Conservation (phyloP, 306 rosid species). For the Mimosa pudica region DNA sequence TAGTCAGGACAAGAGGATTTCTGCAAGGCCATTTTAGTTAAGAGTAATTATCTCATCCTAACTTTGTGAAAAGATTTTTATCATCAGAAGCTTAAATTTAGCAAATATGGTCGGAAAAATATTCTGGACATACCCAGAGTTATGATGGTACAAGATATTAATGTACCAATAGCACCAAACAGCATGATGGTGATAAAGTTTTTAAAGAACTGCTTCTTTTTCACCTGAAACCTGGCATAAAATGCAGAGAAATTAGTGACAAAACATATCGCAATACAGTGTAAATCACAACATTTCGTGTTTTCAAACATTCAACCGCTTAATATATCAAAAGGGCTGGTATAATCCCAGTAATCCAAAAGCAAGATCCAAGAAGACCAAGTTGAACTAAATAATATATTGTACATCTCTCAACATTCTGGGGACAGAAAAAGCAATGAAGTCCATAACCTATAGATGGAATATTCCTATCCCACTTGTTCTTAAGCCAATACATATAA, state of each 20-base stretch:
- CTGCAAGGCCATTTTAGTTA: not conserved
- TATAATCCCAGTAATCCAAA: constrained; percentile 2
- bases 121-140: constrained; percentile 59
- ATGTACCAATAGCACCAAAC: constrained; percentile 94
- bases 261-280: not conserved
- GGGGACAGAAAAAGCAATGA: constrained; percentile 9
- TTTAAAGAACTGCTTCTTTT: constrained; percentile 93
- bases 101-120: not conserved
- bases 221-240: constrained; percentile 89
- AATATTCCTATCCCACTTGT: constrained; percentile 15
- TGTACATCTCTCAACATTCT: not conserved
- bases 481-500: not conserved
- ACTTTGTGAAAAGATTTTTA: not conserved
- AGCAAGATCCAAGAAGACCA: constrained; percentile 11
- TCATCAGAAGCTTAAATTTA: not conserved
- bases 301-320: not conserved
- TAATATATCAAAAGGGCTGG: constrained; percentile 7
- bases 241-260: constrained; percentile 31
- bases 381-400: not conserved
- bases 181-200: constrained; percentile 79
- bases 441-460: constrained; percentile 20
- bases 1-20: constrained; percentile 11
- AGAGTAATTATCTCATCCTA: not conserved
- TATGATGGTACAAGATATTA: constrained; percentile 76
- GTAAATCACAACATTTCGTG: constrained; percentile 1